Percentiles rank a stretch among this genome's conserved stretches.
These are phyloP conservation scores for Pachysandra terminalis DNA, from an alignment of 164 flowering plant species.

Conservation along the genomic window DNA sequence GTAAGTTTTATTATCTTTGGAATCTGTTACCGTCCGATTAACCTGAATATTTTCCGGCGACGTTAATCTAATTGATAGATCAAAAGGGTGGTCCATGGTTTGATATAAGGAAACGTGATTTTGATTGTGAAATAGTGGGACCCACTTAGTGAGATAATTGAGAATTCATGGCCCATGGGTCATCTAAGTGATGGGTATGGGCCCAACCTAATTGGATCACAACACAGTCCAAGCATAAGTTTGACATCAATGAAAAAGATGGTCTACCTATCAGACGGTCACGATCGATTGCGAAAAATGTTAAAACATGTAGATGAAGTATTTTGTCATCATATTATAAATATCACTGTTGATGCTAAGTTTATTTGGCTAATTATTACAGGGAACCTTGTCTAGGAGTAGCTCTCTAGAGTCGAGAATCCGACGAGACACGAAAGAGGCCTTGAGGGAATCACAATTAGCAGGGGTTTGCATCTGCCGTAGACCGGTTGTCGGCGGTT, in stretches of 20 bases:
- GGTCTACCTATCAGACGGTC: too few species aligned
- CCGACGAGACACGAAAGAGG: conserved; percentile 51
- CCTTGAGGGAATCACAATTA: conserved; percentile 35
- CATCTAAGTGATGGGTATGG: too few species aligned
- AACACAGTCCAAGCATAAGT: too few species aligned
- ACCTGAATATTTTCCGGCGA: not conserved
- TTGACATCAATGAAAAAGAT: too few species aligned
- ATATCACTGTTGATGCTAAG: not conserved
- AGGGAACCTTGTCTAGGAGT: conserved; percentile 57
- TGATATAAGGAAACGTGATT: too few species aligned
- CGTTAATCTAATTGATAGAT: not conserved
- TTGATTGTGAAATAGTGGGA: too few species aligned
- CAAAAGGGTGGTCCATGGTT: too few species aligned
- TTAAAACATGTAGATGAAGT: too few species aligned
- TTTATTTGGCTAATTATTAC: conserved; percentile 12
- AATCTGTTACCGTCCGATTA: not conserved
- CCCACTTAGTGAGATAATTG: too few species aligned
- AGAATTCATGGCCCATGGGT: too few species aligned
- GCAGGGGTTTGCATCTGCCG: conserved; percentile 43
- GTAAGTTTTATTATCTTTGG: conserved; percentile 19
- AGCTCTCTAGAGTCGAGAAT: conserved; percentile 60
- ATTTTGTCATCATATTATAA: not conserved
- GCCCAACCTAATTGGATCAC: too few species aligned
- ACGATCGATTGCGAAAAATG: too few species aligned
- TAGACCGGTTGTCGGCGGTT: conserved; percentile 35